Percentiles rank a stretch among this genome's conserved stretches.
Evolutionary conservation across 2,329 filamentous ascomycete genomes (phyloP).

Genomic region (Sclerotinia glacialis): DNA sequence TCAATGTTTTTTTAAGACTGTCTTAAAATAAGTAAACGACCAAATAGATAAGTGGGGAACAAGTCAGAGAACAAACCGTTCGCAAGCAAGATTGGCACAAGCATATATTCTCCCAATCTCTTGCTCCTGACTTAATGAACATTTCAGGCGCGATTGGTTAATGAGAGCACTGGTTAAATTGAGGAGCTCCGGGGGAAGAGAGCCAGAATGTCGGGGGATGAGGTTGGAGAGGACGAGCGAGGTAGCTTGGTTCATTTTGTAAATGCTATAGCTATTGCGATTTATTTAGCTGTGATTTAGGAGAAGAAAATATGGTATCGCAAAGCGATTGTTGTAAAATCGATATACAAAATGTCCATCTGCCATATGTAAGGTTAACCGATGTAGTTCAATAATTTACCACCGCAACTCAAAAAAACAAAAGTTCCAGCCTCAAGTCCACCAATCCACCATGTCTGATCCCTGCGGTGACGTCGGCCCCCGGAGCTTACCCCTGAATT

Average conservation of each 20-base stretch:
- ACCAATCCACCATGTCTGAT: not conserved
- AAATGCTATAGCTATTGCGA: not conserved
- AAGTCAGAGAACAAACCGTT: slow-evolving; percentile 53
- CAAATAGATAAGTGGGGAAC: not conserved
- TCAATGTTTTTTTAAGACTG: slow-evolving; percentile 71
- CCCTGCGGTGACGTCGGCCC: slow-evolving; percentile 5
- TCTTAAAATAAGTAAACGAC: not conserved
- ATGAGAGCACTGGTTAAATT: slow-evolving; percentile 71
- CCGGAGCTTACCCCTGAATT: slow-evolving; percentile 21
- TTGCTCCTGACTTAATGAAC: slow-evolving; percentile 78
- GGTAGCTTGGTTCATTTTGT: slow-evolving; percentile 67
- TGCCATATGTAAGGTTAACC: not conserved
- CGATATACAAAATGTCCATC: not conserved
- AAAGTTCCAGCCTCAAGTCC: not conserved
- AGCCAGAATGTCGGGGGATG: slow-evolving; percentile 67
- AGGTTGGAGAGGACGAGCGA: slow-evolving; percentile 71
- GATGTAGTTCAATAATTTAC: too few species aligned
- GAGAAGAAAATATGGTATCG: not conserved
- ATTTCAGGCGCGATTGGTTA: slow-evolving; percentile 75
- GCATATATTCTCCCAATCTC: slow-evolving; percentile 82
- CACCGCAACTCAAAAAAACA: slow-evolving; percentile 10
- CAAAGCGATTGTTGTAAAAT: not conserved
- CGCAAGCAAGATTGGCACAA: slow-evolving; percentile 86
- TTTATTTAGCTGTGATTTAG: not conserved
- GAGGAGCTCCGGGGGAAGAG: slow-evolving; percentile 66